Percentiles rank a stretch among this genome's conserved stretches.
These are phyloP conservation scores for Lactarius deliciosus DNA, from an alignment of 768 basidiomycete genomes.

Conservation along the genomic window DNA sequence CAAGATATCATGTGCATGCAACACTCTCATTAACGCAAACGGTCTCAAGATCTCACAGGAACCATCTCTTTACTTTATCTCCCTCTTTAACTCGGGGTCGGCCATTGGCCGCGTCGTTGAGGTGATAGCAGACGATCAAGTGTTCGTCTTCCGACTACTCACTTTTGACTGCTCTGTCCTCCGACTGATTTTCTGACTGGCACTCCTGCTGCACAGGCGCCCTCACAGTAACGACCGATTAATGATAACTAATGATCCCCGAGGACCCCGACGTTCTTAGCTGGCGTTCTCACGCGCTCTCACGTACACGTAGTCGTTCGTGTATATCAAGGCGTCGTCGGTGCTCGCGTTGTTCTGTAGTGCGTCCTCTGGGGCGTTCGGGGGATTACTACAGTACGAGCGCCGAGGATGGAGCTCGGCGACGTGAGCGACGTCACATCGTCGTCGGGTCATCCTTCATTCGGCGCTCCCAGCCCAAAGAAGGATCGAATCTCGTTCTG, in stretches of 20 bases:
- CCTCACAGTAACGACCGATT: too few relatives aligned
- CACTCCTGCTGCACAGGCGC: too few relatives aligned
- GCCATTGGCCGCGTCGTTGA: slow-evolving; percentile 62
- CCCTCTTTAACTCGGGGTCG: slow-evolving; percentile 67
- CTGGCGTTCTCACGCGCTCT: slow-evolving; percentile 58
- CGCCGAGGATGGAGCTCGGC: slow-evolving; percentile 62
- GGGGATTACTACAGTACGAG: slow-evolving; percentile 41
- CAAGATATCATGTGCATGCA: neutral
- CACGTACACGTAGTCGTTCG: slow-evolving; percentile 48
- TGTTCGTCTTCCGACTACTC: slow-evolving; percentile 29
- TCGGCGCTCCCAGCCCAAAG: slow-evolving; percentile 53
- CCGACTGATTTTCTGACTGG: too few relatives aligned
- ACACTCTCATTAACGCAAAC: slow-evolving; percentile 61
- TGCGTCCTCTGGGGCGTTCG: slow-evolving; percentile 35
- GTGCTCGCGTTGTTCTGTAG: slow-evolving; percentile 59
- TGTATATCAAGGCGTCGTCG: slow-evolving; percentile 43
- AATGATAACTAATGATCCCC: too few relatives aligned
- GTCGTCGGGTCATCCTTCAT: slow-evolving; percentile 43
- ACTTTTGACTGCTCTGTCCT: too few relatives aligned
- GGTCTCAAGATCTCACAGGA: slow-evolving; percentile 44
- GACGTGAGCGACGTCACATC: slow-evolving; percentile 55
- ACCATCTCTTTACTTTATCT: slow-evolving; percentile 37
- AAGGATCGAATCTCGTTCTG: neutral
- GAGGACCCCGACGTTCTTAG: slow-evolving; percentile 55
- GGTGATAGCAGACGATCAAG: slow-evolving; percentile 53